Conservation (phyloP, 139 green algal genomes). For the Chlorokybus atmophyticus region DNA sequence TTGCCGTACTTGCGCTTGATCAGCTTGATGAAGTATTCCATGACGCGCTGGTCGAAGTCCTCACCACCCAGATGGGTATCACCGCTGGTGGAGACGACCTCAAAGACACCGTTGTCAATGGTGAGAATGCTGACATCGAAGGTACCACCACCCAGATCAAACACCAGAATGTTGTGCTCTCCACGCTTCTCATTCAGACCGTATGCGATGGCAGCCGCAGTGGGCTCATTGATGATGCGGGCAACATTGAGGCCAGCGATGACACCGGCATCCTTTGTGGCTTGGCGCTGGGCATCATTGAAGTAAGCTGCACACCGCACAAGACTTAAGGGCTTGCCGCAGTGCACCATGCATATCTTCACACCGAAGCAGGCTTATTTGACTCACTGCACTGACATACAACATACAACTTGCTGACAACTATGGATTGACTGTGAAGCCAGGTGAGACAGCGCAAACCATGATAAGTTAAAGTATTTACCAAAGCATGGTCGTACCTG, state of each 20-base stretch:
- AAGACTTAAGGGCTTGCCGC: background rate
- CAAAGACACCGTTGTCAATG: slow-evolving; percentile 95
- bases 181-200: slow-evolving; percentile 79
- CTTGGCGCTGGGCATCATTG: slow-evolving; percentile 95
- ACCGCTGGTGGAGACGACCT: slow-evolving; percentile 84
- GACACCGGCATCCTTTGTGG: slow-evolving; percentile 82
- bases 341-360: background rate
- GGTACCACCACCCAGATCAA: slow-evolving; percentile 94
- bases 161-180: slow-evolving; percentile 94
- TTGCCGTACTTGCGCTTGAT: slow-evolving; percentile 95
- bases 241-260: slow-evolving; percentile 80
- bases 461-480: slow-evolving; percentile 1
- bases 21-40: slow-evolving; percentile 99
- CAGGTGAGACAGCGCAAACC: background rate
- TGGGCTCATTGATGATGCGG: slow-evolving; percentile 97
- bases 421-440: background rate
- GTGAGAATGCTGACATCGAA: slow-evolving; percentile 98
- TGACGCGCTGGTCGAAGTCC: slow-evolving; percentile 96
- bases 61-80: slow-evolving; percentile 96
- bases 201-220: slow-evolving; percentile 89
- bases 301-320: slow-evolving; percentile 75
- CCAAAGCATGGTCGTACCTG: slow-evolving; percentile 18
- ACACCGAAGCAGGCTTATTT: background rate
- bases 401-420: background rate
- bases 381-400: background rate